A percentile compares a stretch with the other conserved stretches of the same genome.
Conservation (phyloP, 2,329 filamentous ascomycete species). For the Epichloe bromicola region DNA sequence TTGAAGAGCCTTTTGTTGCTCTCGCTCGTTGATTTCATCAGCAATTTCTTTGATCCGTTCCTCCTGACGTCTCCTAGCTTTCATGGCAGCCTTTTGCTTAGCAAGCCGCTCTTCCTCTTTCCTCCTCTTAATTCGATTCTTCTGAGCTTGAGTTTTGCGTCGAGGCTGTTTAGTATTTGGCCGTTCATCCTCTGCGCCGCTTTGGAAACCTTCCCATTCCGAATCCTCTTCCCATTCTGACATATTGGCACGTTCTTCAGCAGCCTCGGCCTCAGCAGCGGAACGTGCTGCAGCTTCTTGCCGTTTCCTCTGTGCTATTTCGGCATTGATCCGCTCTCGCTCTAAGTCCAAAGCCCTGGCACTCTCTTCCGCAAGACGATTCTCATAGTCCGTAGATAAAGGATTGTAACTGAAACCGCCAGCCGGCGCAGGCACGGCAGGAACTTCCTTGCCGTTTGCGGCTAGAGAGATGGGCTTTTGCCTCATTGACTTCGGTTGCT, state of each 20-base stretch:
- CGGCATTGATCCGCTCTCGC: slow-evolving; percentile 54
- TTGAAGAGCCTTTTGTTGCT: slow-evolving; percentile 32
- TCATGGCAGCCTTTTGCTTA: slow-evolving; percentile 64
- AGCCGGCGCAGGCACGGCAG: slow-evolving; percentile 64
- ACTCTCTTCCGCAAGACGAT: slow-evolving; percentile 60
- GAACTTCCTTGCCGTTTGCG: slow-evolving; percentile 67
- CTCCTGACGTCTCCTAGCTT: slow-evolving; percentile 58
- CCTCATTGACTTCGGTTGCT: slow-evolving; percentile 62
- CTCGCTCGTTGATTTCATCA: slow-evolving; percentile 45
- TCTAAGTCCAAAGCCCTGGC: slow-evolving; percentile 70
- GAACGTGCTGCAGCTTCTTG: slow-evolving; percentile 56
- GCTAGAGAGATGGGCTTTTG: slow-evolving; percentile 68
- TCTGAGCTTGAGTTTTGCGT: slow-evolving; percentile 73
- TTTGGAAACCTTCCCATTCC: slow-evolving; percentile 83
- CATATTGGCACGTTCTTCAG: slow-evolving; percentile 50
- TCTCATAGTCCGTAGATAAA: slow-evolving; percentile 71
- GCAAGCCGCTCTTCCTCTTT: slow-evolving; percentile 73
- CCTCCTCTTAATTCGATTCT: slow-evolving; percentile 77
- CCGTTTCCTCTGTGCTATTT: slow-evolving; percentile 53
- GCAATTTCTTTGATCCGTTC: slow-evolving; percentile 60
- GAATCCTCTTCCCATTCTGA: slow-evolving; percentile 76
- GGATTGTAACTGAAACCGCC: slow-evolving; percentile 92
- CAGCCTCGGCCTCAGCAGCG: slow-evolving; percentile 62
- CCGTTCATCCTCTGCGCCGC: slow-evolving; percentile 58
- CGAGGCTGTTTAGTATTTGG: slow-evolving; percentile 55